phyloP scores from a whole-genome alignment of 805 yeast species.

The Kazachstania psychrophila region DNA sequence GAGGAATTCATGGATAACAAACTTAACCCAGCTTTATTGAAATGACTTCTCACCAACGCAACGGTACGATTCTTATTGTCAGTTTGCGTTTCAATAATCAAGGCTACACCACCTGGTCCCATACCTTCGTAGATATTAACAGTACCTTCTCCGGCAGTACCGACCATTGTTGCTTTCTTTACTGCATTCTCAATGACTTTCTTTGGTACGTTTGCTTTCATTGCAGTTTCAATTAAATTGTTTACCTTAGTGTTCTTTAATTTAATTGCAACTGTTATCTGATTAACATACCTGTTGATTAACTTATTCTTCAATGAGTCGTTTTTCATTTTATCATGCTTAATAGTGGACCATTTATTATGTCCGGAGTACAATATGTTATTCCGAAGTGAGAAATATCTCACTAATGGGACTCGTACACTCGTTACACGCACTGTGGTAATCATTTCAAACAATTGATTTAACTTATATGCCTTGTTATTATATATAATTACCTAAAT shows the following conservation, averaged over 20 bases:
- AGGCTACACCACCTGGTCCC: constrained; percentile 87
- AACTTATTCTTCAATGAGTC: constrained; percentile 69
- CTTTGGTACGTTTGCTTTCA: constrained; percentile 66
- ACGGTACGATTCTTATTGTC: constrained; percentile 82
- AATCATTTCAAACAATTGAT: too few species aligned
- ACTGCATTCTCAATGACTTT: constrained; percentile 82
- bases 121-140: constrained; percentile 69
- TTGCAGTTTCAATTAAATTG: constrained; percentile 59
- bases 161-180: constrained; percentile 57
- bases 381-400: not conserved
- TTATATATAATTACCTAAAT: too few species aligned
- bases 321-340: constrained; percentile 88
- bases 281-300: constrained; percentile 61
- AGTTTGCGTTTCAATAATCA: constrained; percentile 77
- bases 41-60: constrained; percentile 62
- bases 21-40: constrained; percentile 47
- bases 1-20: constrained; percentile 65
- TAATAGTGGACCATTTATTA: constrained; percentile 90
- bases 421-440: too few species aligned
- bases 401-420: too few species aligned
- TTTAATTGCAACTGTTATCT: constrained; percentile 67
- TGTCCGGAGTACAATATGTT: constrained; percentile 49
- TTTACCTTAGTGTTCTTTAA: constrained; percentile 51
- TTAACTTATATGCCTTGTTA: too few species aligned
- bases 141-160: constrained; percentile 41